Base-by-base conservation (phyloP, 805 yeast genomes). In the Pichia californica region DNA sequence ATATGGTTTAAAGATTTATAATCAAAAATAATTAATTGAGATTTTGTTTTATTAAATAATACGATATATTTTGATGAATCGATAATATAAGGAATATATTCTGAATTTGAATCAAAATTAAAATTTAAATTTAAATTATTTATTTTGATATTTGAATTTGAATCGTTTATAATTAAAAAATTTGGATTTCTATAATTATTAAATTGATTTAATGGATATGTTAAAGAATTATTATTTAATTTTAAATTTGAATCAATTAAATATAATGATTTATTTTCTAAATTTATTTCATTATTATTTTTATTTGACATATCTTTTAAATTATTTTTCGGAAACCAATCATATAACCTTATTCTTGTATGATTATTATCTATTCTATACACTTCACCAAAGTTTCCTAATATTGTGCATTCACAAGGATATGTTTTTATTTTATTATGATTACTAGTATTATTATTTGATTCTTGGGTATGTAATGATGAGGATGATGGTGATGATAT, bases 261-360 rank as follows among this genome's bases (percentile, higher is more conserved):
- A 23, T 33, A 34, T 23, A 39, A 46, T 16, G 34, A 23, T 20
- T 34, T 43, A 27, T 38, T 27, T 8, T 27, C 30, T n/a, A n/a
- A n/a, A n/a, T n/a, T n/a, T n/a, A n/a, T n/a, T n/a, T n/a, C n/a
- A n/a, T n/a, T n/a, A n/a, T n/a, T n/a, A n/a, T n/a, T n/a, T n/a
- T n/a, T n/a, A n/a, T n/a, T n/a, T 27, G 30, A 27, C 11, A 27
- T 27, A 27, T 14, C 10, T 25, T 25, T 25, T 25, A 8, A 7
- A 25, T 8, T 14, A 21, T 3, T 27, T 19, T 15, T 19, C 10
- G 64, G 66, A 2, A 45, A 23, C 73, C 73, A 67, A 43, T 67
- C 71, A 70, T 71, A 69, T 7, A 68, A 57, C 39, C 67, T 66
- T 14, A 69, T 52, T 1, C 52, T 23, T 7, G 9, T 6, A 27